Evolutionary conservation across 495 filamentous ascomycete species (phyloP).

Genomic region (Trichoderma erinaceum): DNA sequence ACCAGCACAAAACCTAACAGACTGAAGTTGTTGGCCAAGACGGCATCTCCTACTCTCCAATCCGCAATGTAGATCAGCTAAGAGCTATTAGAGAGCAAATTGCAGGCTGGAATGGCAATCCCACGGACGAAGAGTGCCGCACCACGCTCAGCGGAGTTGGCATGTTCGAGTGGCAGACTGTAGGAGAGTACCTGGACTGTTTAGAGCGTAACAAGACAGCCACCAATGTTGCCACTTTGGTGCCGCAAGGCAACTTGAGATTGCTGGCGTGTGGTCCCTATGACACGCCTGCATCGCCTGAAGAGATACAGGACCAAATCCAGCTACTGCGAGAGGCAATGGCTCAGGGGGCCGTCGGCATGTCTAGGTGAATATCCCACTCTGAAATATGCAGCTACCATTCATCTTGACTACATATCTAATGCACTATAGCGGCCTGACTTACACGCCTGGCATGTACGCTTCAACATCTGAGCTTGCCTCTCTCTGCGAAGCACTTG

Average conservation of each 20-base stretch:
- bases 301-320: slow-evolving; percentile 11
- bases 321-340: slow-evolving; percentile 13
- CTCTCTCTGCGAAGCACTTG: slow-evolving; percentile 8
- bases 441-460: slow-evolving; percentile 16
- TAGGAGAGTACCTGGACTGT: slow-evolving; percentile 14
- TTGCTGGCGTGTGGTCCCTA: slow-evolving; percentile 13
- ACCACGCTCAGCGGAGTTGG: slow-evolving; percentile 12
- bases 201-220: slow-evolving; percentile 14
- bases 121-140: slow-evolving; percentile 15
- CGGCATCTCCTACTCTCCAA: slow-evolving; percentile 13
- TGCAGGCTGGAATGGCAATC: slow-evolving; percentile 16
- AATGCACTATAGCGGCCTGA: slow-evolving; percentile 7
- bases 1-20: neutral
- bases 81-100: slow-evolving; percentile 13
- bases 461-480: slow-evolving; percentile 16
- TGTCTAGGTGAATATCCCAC: slow-evolving; percentile 11
- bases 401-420: neutral
- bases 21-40: slow-evolving; percentile 17
- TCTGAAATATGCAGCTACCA: neutral
- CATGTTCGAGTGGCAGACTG: slow-evolving; percentile 16
- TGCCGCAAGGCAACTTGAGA: slow-evolving; percentile 15
- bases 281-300: slow-evolving; percentile 12
- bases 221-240: slow-evolving; percentile 15
- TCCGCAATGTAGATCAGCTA: slow-evolving; percentile 3
- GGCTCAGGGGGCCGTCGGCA: slow-evolving; percentile 15